Evolutionary conservation across 768 basidiomycete species (phyloP), one percentile per base, ranked within the genome.

Genomic region (Boletellus ananiceps): DNA sequence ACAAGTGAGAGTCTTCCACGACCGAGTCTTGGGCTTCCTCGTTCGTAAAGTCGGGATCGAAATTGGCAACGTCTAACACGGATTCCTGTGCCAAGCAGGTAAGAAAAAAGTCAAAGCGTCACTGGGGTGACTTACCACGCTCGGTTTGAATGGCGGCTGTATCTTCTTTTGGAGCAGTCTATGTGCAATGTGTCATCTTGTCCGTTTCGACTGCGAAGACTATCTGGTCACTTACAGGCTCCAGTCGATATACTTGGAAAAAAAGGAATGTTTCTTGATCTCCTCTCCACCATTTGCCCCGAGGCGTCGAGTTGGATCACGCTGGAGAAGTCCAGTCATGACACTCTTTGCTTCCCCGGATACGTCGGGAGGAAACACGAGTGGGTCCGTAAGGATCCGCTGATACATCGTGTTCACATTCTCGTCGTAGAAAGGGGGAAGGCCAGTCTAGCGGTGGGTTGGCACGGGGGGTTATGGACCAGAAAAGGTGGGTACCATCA

Each of bases 381-480:
- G 81, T 1, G 94, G 95, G 61, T 99, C 95, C 21, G 84, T 79
- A 21, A 98, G 79, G 64, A 98, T 98, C 51, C 94, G 86, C 67
- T 93, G 88, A 65, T 95, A 94, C 93, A 94, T 96, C 37, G 88
- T 87, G 72, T 95, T 94, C 37, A 95, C 94, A 67, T 98, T 96
- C 68, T 99, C 95, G 61, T 97, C 94, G 67, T 97, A 99, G 79
- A 96, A 98, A 3, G 95, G 95, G 11, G 95, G 96, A 14, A 99
- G 80, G 32, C 95, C 95, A 5, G 95, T 91, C 83, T 96, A 62
- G 29, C 0, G 16, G 34, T 34, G 5, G 23, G 15, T 53, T 32
- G 58, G 27, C 19, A 59, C 13, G 42, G 48, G 40, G 44, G 13
- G n/a, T 29, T 32, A 16, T 49, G 27, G 14, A 27, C 8, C 13